phyloP scores from a whole-genome alignment of 257 asterid species.

The Solanum pennellii region DNA sequence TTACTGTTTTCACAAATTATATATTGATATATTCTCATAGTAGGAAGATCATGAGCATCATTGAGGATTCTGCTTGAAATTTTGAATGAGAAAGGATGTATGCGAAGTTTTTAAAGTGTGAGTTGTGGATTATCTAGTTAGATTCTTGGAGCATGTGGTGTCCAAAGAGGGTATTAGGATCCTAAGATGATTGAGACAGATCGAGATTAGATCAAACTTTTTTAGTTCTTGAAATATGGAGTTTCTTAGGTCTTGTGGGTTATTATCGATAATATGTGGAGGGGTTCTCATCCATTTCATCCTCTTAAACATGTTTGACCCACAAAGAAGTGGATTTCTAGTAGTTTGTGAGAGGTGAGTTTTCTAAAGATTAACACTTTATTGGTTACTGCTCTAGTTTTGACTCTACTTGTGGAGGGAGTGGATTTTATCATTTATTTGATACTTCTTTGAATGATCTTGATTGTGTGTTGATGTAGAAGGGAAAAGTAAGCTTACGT shows the following conservation, averaged over 20 bases:
- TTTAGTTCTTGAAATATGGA: background rate
- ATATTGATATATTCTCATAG: background rate
- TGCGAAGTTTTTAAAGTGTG: background rate
- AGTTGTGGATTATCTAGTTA: background rate
- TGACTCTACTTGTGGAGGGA: background rate
- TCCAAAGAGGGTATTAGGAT: background rate
- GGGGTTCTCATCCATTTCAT: background rate
- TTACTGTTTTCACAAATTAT: too few species aligned
- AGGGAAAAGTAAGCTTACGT: background rate
- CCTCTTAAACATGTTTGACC: background rate
- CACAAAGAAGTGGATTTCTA: too few species aligned
- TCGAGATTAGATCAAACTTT: background rate
- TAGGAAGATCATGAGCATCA: background rate
- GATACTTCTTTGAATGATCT: background rate
- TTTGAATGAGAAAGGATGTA: background rate
- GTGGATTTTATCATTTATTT: background rate
- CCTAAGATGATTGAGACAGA: background rate
- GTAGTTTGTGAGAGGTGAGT: background rate
- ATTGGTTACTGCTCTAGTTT: background rate
- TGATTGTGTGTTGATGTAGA: background rate
- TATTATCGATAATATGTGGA: too few species aligned
- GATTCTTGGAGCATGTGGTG: background rate
- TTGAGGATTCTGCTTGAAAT: background rate
- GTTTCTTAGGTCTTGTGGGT: background rate
- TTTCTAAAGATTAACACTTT: background rate